These are phyloP conservation scores for Calonectria naviculata DNA, from an alignment of 2,329 filamentous ascomycete species.

Conservation along the genomic window DNA sequence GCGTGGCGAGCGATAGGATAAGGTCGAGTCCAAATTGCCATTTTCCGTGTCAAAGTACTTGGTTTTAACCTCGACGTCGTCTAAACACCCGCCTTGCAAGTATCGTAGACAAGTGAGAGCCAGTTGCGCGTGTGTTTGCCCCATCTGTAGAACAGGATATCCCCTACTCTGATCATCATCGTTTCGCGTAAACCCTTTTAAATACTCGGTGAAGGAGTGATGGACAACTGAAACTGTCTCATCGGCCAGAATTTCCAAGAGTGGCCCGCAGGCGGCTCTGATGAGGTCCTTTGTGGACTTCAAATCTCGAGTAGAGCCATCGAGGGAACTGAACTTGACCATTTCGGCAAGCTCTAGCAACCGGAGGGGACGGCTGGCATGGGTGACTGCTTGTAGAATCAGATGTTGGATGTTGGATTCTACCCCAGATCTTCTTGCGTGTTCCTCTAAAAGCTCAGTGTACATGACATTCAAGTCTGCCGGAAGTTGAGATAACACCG, in stretches of 20 bases:
- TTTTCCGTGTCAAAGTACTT: background rate
- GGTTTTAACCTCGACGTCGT: background rate
- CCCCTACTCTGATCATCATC: background rate
- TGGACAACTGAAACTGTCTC: slow-evolving; percentile 31
- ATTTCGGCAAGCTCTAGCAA: slow-evolving; percentile 29
- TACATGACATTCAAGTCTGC: slow-evolving; percentile 23
- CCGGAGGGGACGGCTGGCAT: slow-evolving; percentile 24
- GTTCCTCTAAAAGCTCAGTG: slow-evolving; percentile 16
- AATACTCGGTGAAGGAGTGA: slow-evolving; percentile 33
- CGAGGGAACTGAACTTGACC: background rate
- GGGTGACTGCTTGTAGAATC: slow-evolving; percentile 23
- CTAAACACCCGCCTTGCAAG: slow-evolving; percentile 4
- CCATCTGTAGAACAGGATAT: slow-evolving; percentile 13
- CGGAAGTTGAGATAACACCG: slow-evolving; percentile 4
- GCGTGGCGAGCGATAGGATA: background rate
- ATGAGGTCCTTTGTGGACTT: slow-evolving; percentile 20
- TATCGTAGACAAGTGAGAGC: slow-evolving; percentile 26
- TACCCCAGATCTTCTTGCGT: slow-evolving; percentile 13
- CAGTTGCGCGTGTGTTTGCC: slow-evolving; percentile 14
- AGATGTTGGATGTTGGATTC: background rate
- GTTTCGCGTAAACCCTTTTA: slow-evolving; percentile 9
- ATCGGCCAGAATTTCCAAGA: slow-evolving; percentile 27
- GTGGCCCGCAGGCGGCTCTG: slow-evolving; percentile 14
- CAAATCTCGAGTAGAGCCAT: background rate
- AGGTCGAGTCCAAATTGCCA: background rate